Conservation (phyloP, 352 stramenopile genomes). For the Phytophthora gonapodyides region DNA sequence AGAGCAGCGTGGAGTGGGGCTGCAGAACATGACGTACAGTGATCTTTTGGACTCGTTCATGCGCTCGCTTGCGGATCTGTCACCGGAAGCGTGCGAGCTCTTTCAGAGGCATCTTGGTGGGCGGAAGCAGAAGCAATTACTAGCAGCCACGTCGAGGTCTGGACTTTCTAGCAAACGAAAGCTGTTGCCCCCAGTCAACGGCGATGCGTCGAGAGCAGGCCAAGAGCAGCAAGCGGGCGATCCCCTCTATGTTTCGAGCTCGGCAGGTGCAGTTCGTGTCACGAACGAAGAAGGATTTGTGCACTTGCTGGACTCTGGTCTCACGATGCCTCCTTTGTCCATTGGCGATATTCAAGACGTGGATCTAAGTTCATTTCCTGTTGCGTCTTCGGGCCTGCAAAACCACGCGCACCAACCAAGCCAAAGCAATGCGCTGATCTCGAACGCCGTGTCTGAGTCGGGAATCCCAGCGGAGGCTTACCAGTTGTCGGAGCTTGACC, state of each 20-base stretch:
- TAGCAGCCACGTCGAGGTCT: slow-evolving; percentile 21
- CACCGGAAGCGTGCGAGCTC: slow-evolving; percentile 61
- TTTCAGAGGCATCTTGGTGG: slow-evolving; percentile 77
- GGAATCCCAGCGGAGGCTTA: slow-evolving; percentile 19
- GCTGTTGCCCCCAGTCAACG: slow-evolving; percentile 7
- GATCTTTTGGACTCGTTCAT: slow-evolving; percentile 72
- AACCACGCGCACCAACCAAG: slow-evolving; percentile 16
- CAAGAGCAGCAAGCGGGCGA: slow-evolving; percentile 30
- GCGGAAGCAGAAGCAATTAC: slow-evolving; percentile 52
- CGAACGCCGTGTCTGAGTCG: slow-evolving; percentile 11
- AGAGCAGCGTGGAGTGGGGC: slow-evolving; percentile 67
- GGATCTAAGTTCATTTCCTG: slow-evolving; percentile 50
- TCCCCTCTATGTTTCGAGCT: slow-evolving; percentile 24
- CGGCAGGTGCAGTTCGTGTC: slow-evolving; percentile 6
- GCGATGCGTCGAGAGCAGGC: slow-evolving; percentile 3
- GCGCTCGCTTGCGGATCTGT: slow-evolving; percentile 59
- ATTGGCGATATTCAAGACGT: slow-evolving; percentile 70
- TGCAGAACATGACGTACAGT: slow-evolving; percentile 86
- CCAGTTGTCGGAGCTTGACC: slow-evolving; percentile 4
- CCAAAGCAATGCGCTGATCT: slow-evolving; percentile 6
- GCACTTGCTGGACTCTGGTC: slow-evolving; percentile 38
- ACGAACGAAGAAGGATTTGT: slow-evolving; percentile 40
- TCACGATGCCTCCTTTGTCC: slow-evolving; percentile 53
- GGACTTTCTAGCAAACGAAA: slow-evolving; percentile 43
- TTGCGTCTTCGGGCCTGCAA: slow-evolving; percentile 28